Evolutionary conservation across 805 yeast genomes (phyloP).

Genomic region (Saccharomycopsis sp.): DNA sequence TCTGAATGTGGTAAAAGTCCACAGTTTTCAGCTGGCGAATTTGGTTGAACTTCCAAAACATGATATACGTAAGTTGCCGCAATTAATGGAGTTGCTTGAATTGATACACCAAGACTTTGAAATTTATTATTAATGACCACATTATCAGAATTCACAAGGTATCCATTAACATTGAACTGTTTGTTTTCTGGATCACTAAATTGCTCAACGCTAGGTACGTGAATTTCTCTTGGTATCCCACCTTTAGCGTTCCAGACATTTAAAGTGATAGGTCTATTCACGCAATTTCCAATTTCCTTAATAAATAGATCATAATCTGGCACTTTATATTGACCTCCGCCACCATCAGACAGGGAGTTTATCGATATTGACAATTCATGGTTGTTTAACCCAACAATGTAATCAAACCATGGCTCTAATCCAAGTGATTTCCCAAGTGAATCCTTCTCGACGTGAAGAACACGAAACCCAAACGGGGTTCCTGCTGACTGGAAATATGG

Average conservation of each 20-base stretch:
- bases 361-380: conserved; percentile 39
- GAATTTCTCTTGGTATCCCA: conserved; percentile 43
- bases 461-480: conserved; percentile 47
- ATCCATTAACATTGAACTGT: conserved; percentile 27
- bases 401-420: conserved; percentile 84
- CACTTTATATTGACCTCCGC: conserved; percentile 24
- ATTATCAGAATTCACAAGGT: conserved; percentile 14
- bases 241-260: conserved; percentile 89
- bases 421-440: conserved; percentile 47
- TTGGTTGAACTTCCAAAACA: conserved; percentile 61
- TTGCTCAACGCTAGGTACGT: conserved; percentile 24
- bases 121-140: conserved; percentile 33
- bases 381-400: conserved; percentile 71
- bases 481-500: conserved; percentile 31
- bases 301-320: conserved; percentile 39
- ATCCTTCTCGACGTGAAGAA: conserved; percentile 39
- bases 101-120: conserved; percentile 52
- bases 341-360: background rate
- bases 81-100: conserved; percentile 71
- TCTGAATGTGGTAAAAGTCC: conserved; percentile 83
- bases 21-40: conserved; percentile 76
- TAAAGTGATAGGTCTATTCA: conserved; percentile 39
- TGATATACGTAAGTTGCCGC: conserved; percentile 86
- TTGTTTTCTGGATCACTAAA: conserved; percentile 23
- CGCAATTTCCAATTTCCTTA: conserved; percentile 36